A percentile compares a stretch with the other conserved stretches of the same genome.
Evolutionary conservation across 345 rosid genomes (phyloP).

Genomic region (Populus deltoides): DNA sequence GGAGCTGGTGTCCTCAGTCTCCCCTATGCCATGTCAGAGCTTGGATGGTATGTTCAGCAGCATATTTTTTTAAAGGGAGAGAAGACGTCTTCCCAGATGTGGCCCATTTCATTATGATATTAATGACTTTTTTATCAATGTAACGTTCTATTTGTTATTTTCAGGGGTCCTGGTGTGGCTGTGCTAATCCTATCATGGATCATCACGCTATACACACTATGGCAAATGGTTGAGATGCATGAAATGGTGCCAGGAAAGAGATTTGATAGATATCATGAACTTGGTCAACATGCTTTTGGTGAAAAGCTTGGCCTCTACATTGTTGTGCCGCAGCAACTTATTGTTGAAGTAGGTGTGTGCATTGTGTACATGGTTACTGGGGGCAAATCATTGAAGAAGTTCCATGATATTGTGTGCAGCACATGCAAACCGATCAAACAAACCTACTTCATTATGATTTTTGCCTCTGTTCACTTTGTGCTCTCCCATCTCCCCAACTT

Average conservation of each 20-base stretch:
- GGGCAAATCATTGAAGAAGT: constrained; percentile 29
- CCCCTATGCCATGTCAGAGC: constrained; percentile 34
- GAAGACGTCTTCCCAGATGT: neutral
- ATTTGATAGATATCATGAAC: constrained; percentile 33
- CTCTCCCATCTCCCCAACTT: constrained; percentile 36
- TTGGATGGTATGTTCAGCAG: constrained; percentile 24
- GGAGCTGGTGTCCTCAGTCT: constrained; percentile 38
- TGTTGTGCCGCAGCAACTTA: constrained; percentile 31
- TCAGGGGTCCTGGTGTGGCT: constrained; percentile 36
- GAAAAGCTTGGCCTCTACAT: constrained; percentile 31
- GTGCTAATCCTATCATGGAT: constrained; percentile 26
- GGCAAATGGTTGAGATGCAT: constrained; percentile 42
- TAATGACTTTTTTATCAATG: neutral
- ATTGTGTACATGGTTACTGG: constrained; percentile 37
- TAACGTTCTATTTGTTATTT: neutral
- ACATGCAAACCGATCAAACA: constrained; percentile 20
- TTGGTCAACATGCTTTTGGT: constrained; percentile 30
- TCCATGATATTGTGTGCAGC: constrained; percentile 22
- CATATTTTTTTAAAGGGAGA: no score
- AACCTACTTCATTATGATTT: constrained; percentile 33
- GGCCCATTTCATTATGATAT: neutral
- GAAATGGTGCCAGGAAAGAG: constrained; percentile 34
- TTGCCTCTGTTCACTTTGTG: constrained; percentile 31
- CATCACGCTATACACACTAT: constrained; percentile 28
- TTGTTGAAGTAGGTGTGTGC: constrained; percentile 31